A percentile compares a stretch with the other conserved stretches of the same genome.
These are phyloP conservation scores for Sporothrix curviconia DNA, from an alignment of 2,329 filamentous ascomycete species.

Conservation along the genomic window DNA sequence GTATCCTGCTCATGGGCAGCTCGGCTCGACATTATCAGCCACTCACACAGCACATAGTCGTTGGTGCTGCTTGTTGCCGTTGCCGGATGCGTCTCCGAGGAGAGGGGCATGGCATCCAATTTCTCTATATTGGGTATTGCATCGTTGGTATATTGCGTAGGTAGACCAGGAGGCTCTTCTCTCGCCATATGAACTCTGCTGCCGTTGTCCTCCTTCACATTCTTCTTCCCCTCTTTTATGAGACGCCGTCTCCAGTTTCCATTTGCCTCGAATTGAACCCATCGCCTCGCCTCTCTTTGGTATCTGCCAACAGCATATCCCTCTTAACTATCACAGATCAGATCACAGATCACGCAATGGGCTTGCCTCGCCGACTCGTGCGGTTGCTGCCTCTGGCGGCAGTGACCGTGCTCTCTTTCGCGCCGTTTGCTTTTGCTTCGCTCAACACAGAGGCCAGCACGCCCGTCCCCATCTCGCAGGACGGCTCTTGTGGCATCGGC, in stretches of 20 bases:
- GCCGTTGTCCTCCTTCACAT: background rate
- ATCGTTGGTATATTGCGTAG: background rate
- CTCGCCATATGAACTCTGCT: background rate
- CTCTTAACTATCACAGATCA: no score
- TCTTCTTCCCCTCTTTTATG: background rate
- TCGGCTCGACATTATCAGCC: background rate
- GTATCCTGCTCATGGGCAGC: no score
- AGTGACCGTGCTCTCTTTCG: background rate
- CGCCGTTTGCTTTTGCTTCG: background rate
- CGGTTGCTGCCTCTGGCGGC: constrained; percentile 19
- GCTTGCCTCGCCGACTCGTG: background rate
- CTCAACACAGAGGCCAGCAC: no score
- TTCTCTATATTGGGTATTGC: no score
- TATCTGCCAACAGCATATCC: no score
- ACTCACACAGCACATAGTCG: background rate
- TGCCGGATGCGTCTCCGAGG: no score
- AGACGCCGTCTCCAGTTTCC: no score
- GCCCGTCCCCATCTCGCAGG: constrained; percentile 3
- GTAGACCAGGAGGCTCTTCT: background rate
- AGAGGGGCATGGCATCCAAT: no score
- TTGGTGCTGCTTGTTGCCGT: no score
- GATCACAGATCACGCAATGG: no score
- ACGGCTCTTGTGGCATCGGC: constrained; percentile 10
- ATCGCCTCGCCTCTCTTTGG: no score
- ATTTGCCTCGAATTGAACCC: no score